Conservation (phyloP, 2,329 filamentous ascomycete species). For the Aureobasidium subglaciale region DNA sequence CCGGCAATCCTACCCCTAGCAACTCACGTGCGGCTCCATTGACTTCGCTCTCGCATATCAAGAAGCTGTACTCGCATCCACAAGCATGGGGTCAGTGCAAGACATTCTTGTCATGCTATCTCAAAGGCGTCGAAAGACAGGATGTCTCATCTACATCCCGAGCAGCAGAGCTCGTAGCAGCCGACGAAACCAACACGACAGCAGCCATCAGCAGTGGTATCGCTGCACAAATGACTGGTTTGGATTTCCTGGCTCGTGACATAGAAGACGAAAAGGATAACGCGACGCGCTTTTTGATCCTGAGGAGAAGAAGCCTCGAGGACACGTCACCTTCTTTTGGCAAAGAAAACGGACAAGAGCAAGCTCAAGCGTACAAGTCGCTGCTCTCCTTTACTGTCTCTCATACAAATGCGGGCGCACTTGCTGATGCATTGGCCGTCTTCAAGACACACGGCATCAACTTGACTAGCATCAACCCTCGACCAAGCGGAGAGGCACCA, state of each 20-base stretch:
- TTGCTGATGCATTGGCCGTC: slow-evolving; percentile 72
- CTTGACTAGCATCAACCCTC: slow-evolving; percentile 81
- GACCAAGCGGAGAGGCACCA: slow-evolving; percentile 64
- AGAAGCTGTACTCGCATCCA: slow-evolving; percentile 81
- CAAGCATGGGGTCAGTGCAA: slow-evolving; percentile 93
- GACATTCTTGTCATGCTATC: slow-evolving; percentile 60
- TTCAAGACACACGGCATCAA: slow-evolving; percentile 71
- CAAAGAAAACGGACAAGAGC: background rate
- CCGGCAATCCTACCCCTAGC: slow-evolving; percentile 15
- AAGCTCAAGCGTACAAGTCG: slow-evolving; percentile 50
- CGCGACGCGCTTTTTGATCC: slow-evolving; percentile 69
- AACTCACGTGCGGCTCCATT: slow-evolving; percentile 38
- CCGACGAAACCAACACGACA: slow-evolving; percentile 47
- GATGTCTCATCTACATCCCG: slow-evolving; percentile 81
- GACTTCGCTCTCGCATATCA: slow-evolving; percentile 53
- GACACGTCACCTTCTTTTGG: background rate
- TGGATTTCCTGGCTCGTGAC: slow-evolving; percentile 61
- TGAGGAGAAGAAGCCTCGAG: slow-evolving; percentile 34
- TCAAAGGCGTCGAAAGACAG: slow-evolving; percentile 69
- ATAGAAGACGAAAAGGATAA: slow-evolving; percentile 73
- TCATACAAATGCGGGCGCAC: slow-evolving; percentile 68
- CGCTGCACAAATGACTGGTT: slow-evolving; percentile 60
- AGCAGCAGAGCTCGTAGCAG: slow-evolving; percentile 67
- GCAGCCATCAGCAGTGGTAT: slow-evolving; percentile 74
- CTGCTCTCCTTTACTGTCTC: slow-evolving; percentile 78